Conservation (phyloP, 805 yeast species). For the Barnettozyma salicaria region DNA sequence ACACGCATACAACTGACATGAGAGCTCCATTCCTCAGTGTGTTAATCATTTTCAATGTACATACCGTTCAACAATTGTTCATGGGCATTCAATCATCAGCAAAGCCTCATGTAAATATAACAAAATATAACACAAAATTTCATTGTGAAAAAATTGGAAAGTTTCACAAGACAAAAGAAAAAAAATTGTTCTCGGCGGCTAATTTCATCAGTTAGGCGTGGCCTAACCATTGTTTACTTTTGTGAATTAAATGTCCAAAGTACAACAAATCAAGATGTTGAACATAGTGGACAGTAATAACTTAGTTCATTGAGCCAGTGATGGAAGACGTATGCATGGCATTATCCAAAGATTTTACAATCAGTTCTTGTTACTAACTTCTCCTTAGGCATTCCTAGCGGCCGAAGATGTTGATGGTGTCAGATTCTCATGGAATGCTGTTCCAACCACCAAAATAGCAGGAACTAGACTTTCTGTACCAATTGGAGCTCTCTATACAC, state of each 20-base stretch:
- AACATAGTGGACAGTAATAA: no score
- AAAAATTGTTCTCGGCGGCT: not conserved
- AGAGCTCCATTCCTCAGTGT: not conserved
- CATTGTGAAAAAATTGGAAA: not conserved
- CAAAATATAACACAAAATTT: no score
- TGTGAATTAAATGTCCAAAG: no score
- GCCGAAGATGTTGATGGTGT: conserved; percentile 43
- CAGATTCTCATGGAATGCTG: conserved; percentile 54
- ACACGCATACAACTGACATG: not conserved
- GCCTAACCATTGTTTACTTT: no score
- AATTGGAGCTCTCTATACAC: conserved; percentile 52
- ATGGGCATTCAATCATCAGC: no score
- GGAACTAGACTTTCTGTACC: conserved; percentile 49
- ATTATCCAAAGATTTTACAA: no score
- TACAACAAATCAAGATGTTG: not conserved
- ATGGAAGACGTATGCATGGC: conserved; percentile 7
- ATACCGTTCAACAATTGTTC: no score
- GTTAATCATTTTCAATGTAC: conserved; percentile 5
- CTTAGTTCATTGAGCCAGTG: no score
- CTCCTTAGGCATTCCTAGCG: conserved; percentile 7
- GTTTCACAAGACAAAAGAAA: not conserved
- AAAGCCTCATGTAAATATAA: no score
- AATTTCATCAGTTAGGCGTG: no score
- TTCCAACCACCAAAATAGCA: conserved; percentile 51
- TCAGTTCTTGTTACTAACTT: conserved; percentile 4